Evolutionary conservation across 116 monocot species (phyloP).

Genomic region (Trichopus zeylanicus): DNA sequence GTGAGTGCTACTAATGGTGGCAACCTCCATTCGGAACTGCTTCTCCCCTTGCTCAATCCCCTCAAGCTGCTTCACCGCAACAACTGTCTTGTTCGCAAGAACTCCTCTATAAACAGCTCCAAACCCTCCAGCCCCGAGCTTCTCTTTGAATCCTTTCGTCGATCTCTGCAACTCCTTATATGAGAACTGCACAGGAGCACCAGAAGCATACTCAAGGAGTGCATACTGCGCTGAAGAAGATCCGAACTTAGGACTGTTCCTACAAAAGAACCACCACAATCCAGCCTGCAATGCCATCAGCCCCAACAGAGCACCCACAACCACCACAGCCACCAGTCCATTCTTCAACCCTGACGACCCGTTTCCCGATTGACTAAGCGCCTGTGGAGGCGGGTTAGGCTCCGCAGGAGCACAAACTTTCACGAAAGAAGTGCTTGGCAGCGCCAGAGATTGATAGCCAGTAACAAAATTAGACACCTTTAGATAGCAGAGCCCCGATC

Average conservation of each 20-base stretch:
- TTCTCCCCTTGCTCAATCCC: constrained; percentile 92
- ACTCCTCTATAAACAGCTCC: constrained; percentile 70
- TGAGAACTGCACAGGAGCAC: constrained; percentile 77
- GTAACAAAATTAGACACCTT: constrained; percentile 47
- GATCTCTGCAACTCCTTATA: constrained; percentile 55
- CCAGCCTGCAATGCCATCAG: constrained; percentile 29
- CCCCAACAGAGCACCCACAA: constrained; percentile 31
- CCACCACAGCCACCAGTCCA: constrained; percentile 32
- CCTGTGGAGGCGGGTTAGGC: constrained; percentile 3
- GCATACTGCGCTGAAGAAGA: constrained; percentile 50
- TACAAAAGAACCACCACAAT: constrained; percentile 66
- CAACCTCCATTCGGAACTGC: constrained; percentile 93
- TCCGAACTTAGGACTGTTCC: constrained; percentile 40
- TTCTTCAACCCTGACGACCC: constrained; percentile 16
- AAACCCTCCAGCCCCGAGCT: constrained; percentile 78
- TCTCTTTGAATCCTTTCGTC: constrained; percentile 72
- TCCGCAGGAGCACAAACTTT: constrained; percentile 49
- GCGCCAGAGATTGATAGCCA: constrained; percentile 55
- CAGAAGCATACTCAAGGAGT: constrained; percentile 70
- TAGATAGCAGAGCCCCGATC: constrained; percentile 62
- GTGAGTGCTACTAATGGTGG: constrained; percentile 88
- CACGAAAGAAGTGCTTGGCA: constrained; percentile 76
- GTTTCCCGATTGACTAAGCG: not conserved
- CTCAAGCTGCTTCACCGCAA: constrained; percentile 83
- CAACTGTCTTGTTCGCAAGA: constrained; percentile 46